A percentile compares a stretch with the other conserved stretches of the same genome.
Evolutionary conservation across 2,329 filamentous ascomycete species (phyloP).

Genomic region (Xylaria sp.): DNA sequence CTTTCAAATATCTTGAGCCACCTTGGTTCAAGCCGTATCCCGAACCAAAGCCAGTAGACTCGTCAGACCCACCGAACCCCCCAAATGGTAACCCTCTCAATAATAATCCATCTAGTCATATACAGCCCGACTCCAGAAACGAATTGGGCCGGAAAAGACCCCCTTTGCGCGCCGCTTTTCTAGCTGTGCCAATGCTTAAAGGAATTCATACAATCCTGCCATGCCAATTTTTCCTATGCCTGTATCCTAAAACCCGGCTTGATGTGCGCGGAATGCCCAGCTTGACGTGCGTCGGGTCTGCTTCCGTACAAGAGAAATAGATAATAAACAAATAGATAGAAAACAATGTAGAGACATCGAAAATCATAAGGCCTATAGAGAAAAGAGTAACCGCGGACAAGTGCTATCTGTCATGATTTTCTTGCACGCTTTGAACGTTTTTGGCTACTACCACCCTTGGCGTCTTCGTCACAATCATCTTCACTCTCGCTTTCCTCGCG

Average conservation of each 20-base stretch:
- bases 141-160: constrained; percentile 12
- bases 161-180: constrained; percentile 24
- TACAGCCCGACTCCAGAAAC: constrained; percentile 17
- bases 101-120: constrained; percentile 17
- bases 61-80: constrained; percentile 24
- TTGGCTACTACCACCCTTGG: constrained; percentile 37
- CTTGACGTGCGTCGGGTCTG: neutral
- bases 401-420: constrained; percentile 38
- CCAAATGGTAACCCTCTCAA: constrained; percentile 14
- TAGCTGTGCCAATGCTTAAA: constrained; percentile 28
- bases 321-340: neutral
- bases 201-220: constrained; percentile 19
- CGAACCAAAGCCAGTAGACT: constrained; percentile 5
- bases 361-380: neutral
- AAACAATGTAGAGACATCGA: constrained; percentile 4
- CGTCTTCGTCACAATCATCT: constrained; percentile 56
- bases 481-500: constrained; percentile 59
- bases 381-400: neutral
- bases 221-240: constrained; percentile 32
- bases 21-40: constrained; percentile 14
- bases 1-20: constrained; percentile 23
- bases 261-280: constrained; percentile 10
- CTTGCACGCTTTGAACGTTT: constrained; percentile 43
- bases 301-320: neutral
- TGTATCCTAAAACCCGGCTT: constrained; percentile 23